These are phyloP conservation scores for Tardiomyces depauwii DNA, from an alignment of 1,139 yeast species.

Conservation along the genomic window DNA sequence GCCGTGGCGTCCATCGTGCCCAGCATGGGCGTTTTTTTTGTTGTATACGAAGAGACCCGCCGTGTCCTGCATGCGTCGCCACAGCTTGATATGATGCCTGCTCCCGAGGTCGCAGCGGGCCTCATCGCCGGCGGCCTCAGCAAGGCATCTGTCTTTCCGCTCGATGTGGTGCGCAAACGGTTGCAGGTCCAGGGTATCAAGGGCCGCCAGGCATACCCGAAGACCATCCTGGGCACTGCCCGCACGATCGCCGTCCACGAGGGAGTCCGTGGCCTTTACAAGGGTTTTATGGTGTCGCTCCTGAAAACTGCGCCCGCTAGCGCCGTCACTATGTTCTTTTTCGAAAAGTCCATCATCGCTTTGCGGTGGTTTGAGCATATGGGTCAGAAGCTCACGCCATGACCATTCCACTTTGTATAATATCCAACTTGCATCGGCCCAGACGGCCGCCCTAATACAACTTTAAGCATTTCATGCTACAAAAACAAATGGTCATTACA, in stretches of 20 bases:
- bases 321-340: slow-evolving; percentile 58
- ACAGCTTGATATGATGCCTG: slow-evolving; percentile 4
- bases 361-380: slow-evolving; percentile 7
- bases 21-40: slow-evolving; percentile 58
- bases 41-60: slow-evolving; percentile 40
- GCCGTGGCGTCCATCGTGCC: slow-evolving; percentile 53
- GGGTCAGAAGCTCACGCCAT: too few relatives aligned
- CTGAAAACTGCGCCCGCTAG: slow-evolving; percentile 72
- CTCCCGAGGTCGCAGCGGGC: slow-evolving; percentile 59
- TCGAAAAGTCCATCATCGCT: slow-evolving; percentile 33
- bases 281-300: slow-evolving; percentile 55
- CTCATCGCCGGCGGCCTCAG: slow-evolving; percentile 65
- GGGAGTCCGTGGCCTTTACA: slow-evolving; percentile 53
- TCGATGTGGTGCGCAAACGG: slow-evolving; percentile 74
- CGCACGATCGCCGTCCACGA: slow-evolving; percentile 40
- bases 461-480: neutral
- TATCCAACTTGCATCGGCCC: neutral
- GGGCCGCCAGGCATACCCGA: neutral
- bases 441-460: neutral
- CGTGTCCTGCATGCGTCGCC: slow-evolving; percentile 3
- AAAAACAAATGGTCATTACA: too few relatives aligned
- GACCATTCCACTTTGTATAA: too few relatives aligned
- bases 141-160: slow-evolving; percentile 68
- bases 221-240: neutral
- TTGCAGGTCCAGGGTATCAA: slow-evolving; percentile 50